Conservation (phyloP, 108 stramenopile species). For the Cyclotella choctawhatcheeana region DNA sequence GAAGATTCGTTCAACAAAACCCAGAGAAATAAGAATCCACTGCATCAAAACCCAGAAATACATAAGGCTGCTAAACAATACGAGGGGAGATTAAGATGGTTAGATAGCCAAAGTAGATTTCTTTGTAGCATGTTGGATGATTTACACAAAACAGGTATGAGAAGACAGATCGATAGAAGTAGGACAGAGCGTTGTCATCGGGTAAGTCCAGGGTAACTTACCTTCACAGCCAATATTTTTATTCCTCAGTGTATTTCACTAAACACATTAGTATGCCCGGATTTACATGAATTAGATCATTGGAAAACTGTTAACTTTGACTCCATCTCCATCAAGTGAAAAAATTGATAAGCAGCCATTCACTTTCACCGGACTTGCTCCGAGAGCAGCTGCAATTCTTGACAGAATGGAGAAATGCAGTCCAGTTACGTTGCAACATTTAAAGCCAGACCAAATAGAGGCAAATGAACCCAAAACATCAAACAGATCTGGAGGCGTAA, state of each 20-base stretch:
- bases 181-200: conserved; percentile 41
- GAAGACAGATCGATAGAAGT: conserved; percentile 30
- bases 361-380: conserved; percentile 29
- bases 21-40: background rate
- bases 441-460: background rate
- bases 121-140: conserved; percentile 40
- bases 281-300: no score
- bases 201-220: conserved; percentile 6
- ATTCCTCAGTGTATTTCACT: no score
- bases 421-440: conserved; percentile 18
- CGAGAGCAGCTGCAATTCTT: conserved; percentile 33
- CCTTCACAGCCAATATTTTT: background rate
- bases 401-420: conserved; percentile 40
- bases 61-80: background rate
- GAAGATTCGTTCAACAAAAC: background rate
- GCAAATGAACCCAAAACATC: background rate
- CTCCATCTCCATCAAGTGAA: conserved; percentile 8
- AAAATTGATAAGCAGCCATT: background rate
- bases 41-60: background rate
- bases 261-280: no score
- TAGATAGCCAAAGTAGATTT: conserved; percentile 41
- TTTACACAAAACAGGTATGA: conserved; percentile 26
- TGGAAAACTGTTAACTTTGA: conserved; percentile 31
- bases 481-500: background rate
- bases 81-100: conserved; percentile 9